Percentiles rank a stretch among this genome's conserved stretches.
Evolutionary conservation across 352 stramenopile genomes (phyloP).

Genomic region (Phytophthora citrophthora): DNA sequence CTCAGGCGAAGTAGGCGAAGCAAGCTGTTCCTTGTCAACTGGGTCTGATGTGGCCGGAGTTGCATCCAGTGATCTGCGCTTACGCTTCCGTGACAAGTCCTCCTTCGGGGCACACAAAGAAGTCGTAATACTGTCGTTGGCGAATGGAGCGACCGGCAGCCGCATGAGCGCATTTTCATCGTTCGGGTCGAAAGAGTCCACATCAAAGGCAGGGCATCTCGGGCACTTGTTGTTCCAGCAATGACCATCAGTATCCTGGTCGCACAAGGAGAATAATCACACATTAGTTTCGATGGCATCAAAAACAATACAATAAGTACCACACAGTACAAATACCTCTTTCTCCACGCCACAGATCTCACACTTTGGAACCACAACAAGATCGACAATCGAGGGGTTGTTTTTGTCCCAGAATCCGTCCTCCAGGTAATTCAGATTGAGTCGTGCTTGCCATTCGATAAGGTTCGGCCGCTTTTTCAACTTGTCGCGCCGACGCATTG

Average conservation of each 20-base stretch:
- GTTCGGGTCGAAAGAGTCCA: slow-evolving; percentile 54
- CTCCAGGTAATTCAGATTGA: slow-evolving; percentile 70
- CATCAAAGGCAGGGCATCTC: slow-evolving; percentile 70
- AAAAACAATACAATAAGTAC: neutral
- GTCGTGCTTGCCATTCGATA: slow-evolving; percentile 72
- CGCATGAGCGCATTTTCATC: slow-evolving; percentile 55
- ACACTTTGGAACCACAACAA: slow-evolving; percentile 76
- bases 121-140: slow-evolving; percentile 62
- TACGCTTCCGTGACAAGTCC: slow-evolving; percentile 61
- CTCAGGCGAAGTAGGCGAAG: slow-evolving; percentile 21
- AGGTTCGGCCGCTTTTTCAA: slow-evolving; percentile 89
- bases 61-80: slow-evolving; percentile 40
- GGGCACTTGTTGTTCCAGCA: slow-evolving; percentile 86
- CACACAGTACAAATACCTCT: slow-evolving; percentile 48
- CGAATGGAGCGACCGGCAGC: slow-evolving; percentile 61
- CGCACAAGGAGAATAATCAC: slow-evolving; percentile 4
- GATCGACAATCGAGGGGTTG: slow-evolving; percentile 62
- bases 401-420: slow-evolving; percentile 62
- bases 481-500: slow-evolving; percentile 82
- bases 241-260: slow-evolving; percentile 59
- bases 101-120: slow-evolving; percentile 47
- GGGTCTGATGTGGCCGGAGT: slow-evolving; percentile 2
- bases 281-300: slow-evolving; percentile 4
- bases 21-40: slow-evolving; percentile 9
- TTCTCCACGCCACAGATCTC: slow-evolving; percentile 87